A percentile compares a stretch with the other conserved stretches of the same genome.
Conservation (phyloP, 1,139 yeast species). For the Sugiyamaella castrensis region DNA sequence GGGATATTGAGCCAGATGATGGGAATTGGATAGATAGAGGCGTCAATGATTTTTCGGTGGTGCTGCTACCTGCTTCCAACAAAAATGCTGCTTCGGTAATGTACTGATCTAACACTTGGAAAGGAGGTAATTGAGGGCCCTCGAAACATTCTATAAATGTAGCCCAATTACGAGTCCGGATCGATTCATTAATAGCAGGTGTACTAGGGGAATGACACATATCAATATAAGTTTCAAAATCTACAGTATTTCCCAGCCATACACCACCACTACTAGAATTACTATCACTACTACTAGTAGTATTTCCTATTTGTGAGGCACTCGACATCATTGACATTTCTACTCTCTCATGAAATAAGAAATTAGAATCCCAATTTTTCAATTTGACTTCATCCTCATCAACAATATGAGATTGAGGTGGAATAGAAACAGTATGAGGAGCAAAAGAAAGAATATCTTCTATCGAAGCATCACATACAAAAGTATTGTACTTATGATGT, state of each 20-base stretch:
- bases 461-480: constrained; percentile 28
- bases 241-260: constrained; percentile 78
- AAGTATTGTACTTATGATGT: constrained; percentile 23
- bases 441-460: constrained; percentile 25
- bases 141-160: constrained; percentile 44
- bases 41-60: constrained; percentile 13
- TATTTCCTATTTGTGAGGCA: constrained; percentile 55
- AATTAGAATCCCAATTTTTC: constrained; percentile 71
- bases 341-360: constrained; percentile 67
- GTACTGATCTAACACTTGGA: constrained; percentile 28
- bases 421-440: constrained; percentile 33
- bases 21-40: constrained; percentile 59
- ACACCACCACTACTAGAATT: constrained; percentile 39
- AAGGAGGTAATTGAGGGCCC: constrained; percentile 55
- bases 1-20: constrained; percentile 56
- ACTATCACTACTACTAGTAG: not conserved
- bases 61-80: constrained; percentile 1
- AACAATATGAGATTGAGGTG: constrained; percentile 23
- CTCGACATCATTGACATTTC: constrained; percentile 83
- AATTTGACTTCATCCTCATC: constrained; percentile 32
- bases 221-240: constrained; percentile 40
- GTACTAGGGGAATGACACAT: constrained; percentile 8
- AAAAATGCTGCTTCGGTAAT: constrained; percentile 26
- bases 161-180: constrained; percentile 33
- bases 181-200: constrained; percentile 8